Conservation (phyloP, 73 alveolate species). For the Paramecium sexaurelia region DNA sequence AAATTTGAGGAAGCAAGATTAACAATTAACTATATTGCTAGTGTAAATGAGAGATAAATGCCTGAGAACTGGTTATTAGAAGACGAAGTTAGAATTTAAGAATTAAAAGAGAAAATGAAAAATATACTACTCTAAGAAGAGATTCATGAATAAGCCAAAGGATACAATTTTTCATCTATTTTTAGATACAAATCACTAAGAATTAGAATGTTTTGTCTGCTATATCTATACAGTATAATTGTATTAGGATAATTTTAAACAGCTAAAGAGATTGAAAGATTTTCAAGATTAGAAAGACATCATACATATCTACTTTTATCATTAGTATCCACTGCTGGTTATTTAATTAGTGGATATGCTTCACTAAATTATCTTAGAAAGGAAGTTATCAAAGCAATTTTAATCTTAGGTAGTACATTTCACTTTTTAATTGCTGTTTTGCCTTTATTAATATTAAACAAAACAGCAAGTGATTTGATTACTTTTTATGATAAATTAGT, state of each 20-base stretch:
- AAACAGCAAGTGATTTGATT: constrained; percentile 9
- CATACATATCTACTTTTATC: not conserved
- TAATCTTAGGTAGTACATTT: not conserved
- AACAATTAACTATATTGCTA: not conserved
- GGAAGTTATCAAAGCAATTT: not conserved
- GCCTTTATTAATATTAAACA: constrained; percentile 22
- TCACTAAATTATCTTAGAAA: constrained; percentile 10
- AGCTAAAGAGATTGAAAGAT: not conserved
- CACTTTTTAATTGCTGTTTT: not conserved
- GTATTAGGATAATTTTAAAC: not conserved
- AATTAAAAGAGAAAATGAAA: not conserved
- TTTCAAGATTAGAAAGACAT: constrained; percentile 39
- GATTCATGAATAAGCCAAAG: constrained; percentile 12
- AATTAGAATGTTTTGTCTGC: constrained; percentile 33
- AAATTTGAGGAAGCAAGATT: constrained; percentile 33
- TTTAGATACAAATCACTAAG: not conserved
- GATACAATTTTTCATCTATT: not conserved
- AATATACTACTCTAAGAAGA: not conserved
- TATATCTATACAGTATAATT: not conserved
- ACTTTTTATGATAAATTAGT: constrained; percentile 14
- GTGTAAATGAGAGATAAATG: constrained; percentile 10
- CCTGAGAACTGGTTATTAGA: constrained; percentile 43
- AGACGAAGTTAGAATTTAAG: constrained; percentile 18
- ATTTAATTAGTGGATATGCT: constrained; percentile 20
- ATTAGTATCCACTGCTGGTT: constrained; percentile 1